Percentiles rank a stretch among this genome's conserved stretches.
Conservation (phyloP, 805 yeast species). For the Metschnikowia colocasiae region DNA sequence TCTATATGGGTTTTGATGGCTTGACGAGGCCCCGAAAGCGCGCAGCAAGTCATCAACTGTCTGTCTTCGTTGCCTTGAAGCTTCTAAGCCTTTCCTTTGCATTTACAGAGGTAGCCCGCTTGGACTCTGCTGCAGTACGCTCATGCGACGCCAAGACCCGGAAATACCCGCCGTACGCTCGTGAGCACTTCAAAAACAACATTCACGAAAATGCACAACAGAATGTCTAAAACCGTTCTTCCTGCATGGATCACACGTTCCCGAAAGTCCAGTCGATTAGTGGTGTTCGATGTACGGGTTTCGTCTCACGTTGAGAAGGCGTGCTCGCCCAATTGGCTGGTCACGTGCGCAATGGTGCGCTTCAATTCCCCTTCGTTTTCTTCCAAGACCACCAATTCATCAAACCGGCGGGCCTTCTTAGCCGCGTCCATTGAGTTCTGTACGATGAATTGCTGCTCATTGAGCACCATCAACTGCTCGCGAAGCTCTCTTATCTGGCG, state of each 20-base stretch:
- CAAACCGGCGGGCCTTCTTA: slow-evolving; percentile 68
- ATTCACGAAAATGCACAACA: too few species aligned
- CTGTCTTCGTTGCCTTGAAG: too few species aligned
- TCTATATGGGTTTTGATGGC: too few species aligned
- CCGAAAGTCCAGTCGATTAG: too few species aligned
- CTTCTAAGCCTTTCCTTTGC: too few species aligned
- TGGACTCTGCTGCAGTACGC: not conserved
- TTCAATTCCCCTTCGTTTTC: slow-evolving; percentile 57
- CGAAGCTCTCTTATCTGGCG: slow-evolving; percentile 55
- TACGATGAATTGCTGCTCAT: slow-evolving; percentile 76
- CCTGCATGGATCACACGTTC: too few species aligned
- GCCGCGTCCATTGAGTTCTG: slow-evolving; percentile 59
- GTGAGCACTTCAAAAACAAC: not conserved
- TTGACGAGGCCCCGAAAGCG: too few species aligned
- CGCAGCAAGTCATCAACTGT: too few species aligned
- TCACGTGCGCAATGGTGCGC: slow-evolving; percentile 44
- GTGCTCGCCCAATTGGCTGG: slow-evolving; percentile 52
- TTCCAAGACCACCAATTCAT: slow-evolving; percentile 62
- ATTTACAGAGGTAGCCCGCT: not conserved
- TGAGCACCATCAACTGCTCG: slow-evolving; percentile 79
- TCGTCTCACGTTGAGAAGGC: slow-evolving; percentile 21
- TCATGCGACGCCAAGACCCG: not conserved
- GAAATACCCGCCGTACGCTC: not conserved
- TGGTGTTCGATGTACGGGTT: not conserved
- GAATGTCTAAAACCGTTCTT: too few species aligned